Conservation (phyloP, 2,329 filamentous ascomycete species). For the Hymenoscyphus albidus region DNA sequence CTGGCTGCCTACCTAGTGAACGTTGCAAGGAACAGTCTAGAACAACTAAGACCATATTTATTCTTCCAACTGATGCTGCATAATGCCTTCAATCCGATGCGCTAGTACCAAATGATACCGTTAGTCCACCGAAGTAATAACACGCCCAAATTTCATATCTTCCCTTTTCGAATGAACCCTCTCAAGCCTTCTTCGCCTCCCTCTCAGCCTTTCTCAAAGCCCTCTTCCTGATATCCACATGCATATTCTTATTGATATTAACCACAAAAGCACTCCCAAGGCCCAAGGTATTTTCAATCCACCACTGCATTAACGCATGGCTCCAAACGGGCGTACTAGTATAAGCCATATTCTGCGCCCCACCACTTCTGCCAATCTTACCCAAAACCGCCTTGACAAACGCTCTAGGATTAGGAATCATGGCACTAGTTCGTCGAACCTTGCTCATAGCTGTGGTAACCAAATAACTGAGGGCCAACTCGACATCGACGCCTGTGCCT, state of each 20-base stretch:
- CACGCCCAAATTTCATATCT: background rate
- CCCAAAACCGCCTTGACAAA: constrained; percentile 77
- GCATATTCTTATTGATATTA: constrained; percentile 60
- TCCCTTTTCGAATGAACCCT: background rate
- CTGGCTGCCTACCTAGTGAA: background rate
- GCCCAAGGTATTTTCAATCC: constrained; percentile 58
- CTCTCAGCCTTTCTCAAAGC: constrained; percentile 68
- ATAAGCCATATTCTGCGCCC: constrained; percentile 73
- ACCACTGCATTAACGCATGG: constrained; percentile 85
- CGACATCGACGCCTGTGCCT: constrained; percentile 77
- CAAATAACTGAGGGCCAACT: constrained; percentile 87
- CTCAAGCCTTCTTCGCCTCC: constrained; percentile 52
- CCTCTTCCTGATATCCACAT: constrained; percentile 62
- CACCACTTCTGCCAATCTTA: constrained; percentile 75
- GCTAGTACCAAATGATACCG: too few species aligned
- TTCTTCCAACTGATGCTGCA: too few species aligned
- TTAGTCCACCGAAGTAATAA: too few species aligned
- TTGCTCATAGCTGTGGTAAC: constrained; percentile 98
- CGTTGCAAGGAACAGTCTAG: background rate
- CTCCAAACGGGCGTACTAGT: constrained; percentile 93
- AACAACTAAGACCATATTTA: background rate
- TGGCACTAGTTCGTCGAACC: constrained; percentile 70
- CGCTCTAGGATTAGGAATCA: constrained; percentile 75
- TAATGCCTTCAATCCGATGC: too few species aligned
- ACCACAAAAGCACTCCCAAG: constrained; percentile 55